Conservation (phyloP, 2,329 filamentous ascomycete genomes). For the Fusarium paranaense region DNA sequence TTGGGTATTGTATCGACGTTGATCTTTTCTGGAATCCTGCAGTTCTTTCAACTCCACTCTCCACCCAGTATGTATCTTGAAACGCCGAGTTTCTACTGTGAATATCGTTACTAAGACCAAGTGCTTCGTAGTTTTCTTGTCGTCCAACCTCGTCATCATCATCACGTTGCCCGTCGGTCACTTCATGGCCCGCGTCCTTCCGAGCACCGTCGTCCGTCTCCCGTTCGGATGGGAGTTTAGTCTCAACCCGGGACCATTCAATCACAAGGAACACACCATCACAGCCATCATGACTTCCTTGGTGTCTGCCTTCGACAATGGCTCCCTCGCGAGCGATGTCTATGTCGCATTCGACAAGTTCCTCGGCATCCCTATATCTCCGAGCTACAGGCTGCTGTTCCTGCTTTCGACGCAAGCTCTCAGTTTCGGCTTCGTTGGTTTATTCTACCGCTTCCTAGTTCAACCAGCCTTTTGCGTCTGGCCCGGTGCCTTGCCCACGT, state of each 20-base stretch:
- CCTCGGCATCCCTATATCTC: neutral
- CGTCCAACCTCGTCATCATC: neutral
- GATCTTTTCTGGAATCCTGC: neutral
- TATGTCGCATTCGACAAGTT: conserved; percentile 52
- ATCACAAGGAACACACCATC: conserved; percentile 60
- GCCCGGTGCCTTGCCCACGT: conserved; percentile 53
- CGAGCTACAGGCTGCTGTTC: conserved; percentile 41
- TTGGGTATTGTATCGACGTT: neutral
- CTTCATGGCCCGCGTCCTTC: neutral
- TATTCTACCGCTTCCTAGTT: conserved; percentile 51
- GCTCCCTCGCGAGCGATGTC: conserved; percentile 53
- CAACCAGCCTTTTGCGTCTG: conserved; percentile 53
- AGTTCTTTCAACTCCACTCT: neutral
- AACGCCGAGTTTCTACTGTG: neutral
- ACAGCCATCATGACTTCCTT: conserved; percentile 62
- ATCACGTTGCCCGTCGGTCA: neutral
- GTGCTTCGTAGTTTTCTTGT: neutral
- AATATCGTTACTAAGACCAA: neutral
- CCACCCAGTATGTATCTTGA: neutral
- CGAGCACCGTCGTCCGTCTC: neutral
- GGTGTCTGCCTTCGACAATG: conserved; percentile 48
- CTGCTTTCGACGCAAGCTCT: conserved; percentile 52
- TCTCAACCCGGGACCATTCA: conserved; percentile 58
- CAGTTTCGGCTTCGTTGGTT: conserved; percentile 54
- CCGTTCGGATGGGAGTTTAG: neutral